Evolutionary conservation across 345 rosid genomes (phyloP).

Genomic region (Ceriops decandra): DNA sequence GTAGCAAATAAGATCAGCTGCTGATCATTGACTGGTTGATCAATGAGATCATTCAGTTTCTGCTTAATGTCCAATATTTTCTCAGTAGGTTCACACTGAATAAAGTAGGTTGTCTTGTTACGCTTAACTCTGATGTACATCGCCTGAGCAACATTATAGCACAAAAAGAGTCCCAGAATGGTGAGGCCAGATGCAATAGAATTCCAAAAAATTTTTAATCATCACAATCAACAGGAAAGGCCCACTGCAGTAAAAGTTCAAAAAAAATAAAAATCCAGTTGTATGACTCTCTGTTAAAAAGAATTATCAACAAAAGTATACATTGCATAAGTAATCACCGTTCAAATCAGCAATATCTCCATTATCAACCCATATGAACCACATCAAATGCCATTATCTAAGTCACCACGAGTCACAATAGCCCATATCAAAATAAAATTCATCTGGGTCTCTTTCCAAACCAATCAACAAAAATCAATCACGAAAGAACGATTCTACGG

Average conservation of each 20-base stretch:
- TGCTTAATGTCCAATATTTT: slow-evolving; percentile 65
- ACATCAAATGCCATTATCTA: not conserved
- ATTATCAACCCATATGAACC: not conserved
- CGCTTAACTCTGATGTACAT: slow-evolving; percentile 95
- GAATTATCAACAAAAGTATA: no score
- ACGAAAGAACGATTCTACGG: not conserved
- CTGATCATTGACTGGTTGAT: slow-evolving; percentile 65
- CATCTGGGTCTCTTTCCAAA: not conserved
- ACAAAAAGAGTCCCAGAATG: slow-evolving; percentile 5
- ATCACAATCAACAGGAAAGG: not conserved
- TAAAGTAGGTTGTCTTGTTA: slow-evolving; percentile 73
- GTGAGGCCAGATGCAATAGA: slow-evolving; percentile 3
- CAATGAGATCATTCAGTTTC: slow-evolving; percentile 60
- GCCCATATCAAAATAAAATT: not conserved
- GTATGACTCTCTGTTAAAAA: no score
- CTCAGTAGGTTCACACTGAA: slow-evolving; percentile 88
- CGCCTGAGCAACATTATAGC: slow-evolving; percentile 39
- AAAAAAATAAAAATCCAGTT: no score
- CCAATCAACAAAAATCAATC: not conserved
- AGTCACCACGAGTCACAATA: not conserved
- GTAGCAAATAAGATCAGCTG: slow-evolving; percentile 55
- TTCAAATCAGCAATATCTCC: no score
- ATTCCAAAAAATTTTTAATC: not conserved
- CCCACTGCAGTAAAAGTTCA: not conserved
- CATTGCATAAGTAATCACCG: no score